Evolutionary conservation across 495 filamentous ascomycete species (phyloP).

Genomic region (Hamigera avellanea): DNA sequence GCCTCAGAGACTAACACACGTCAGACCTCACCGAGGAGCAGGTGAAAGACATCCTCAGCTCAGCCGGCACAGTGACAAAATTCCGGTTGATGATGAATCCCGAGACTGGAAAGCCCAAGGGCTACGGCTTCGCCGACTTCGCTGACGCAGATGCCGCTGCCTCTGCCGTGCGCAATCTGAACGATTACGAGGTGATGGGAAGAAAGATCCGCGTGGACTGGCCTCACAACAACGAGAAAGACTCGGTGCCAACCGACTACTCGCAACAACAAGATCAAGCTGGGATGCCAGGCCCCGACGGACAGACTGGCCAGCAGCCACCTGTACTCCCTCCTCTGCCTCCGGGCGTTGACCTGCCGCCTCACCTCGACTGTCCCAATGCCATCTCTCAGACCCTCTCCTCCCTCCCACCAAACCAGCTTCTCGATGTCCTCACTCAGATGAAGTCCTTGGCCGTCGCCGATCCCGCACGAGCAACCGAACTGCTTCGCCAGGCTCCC

Average conservation of each 20-base stretch:
- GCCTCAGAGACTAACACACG: slow-evolving; percentile 6
- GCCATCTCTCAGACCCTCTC: slow-evolving; percentile 83
- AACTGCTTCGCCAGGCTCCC: slow-evolving; percentile 78
- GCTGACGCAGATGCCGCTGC: slow-evolving; percentile 83
- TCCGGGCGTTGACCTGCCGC: slow-evolving; percentile 68
- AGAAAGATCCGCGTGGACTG: slow-evolving; percentile 91
- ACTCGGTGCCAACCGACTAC: slow-evolving; percentile 49
- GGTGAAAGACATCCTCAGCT: slow-evolving; percentile 81
- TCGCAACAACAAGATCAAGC: slow-evolving; percentile 20
- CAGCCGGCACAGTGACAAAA: slow-evolving; percentile 77
- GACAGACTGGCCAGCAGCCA: slow-evolving; percentile 23
- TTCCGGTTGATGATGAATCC: slow-evolving; percentile 94
- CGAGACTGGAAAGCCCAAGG: slow-evolving; percentile 89
- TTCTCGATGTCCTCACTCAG: slow-evolving; percentile 87
- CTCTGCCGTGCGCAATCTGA: slow-evolving; percentile 89
- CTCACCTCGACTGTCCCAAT: slow-evolving; percentile 72
- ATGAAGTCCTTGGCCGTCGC: slow-evolving; percentile 80
- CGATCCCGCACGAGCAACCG: slow-evolving; percentile 75
- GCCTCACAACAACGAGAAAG: slow-evolving; percentile 77
- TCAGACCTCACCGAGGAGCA: slow-evolving; percentile 87
- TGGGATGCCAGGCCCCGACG: slow-evolving; percentile 18
- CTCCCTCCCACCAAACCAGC: slow-evolving; percentile 73
- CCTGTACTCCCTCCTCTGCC: slow-evolving; percentile 65
- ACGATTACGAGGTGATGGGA: slow-evolving; percentile 93
- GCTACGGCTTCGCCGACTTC: slow-evolving; percentile 94